Conservation (phyloP, 768 basidiomycete genomes). For the Polyporus arcularius region DNA sequence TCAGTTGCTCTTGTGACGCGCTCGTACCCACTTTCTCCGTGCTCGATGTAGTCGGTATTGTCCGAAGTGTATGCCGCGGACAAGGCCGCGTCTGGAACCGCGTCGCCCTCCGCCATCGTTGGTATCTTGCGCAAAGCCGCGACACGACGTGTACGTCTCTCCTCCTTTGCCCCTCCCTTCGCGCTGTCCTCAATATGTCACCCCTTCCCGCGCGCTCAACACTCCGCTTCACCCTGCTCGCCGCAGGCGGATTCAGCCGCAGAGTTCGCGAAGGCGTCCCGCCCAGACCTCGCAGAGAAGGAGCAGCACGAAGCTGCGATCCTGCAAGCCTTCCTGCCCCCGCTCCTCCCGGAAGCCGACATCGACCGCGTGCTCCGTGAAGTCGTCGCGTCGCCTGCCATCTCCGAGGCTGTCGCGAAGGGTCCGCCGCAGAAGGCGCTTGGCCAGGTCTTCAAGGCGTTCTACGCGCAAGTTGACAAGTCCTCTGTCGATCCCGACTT, state of each 20-base stretch:
- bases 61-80: constrained; percentile 71
- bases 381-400: constrained; percentile 36
- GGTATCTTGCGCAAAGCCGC: constrained; percentile 59
- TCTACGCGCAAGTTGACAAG: constrained; percentile 64
- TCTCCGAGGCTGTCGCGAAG: constrained; percentile 27
- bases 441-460: constrained; percentile 60
- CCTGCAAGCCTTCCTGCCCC: constrained; percentile 58
- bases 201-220: too few relatives aligned
- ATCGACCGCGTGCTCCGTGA: constrained; percentile 53
- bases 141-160: constrained; percentile 54
- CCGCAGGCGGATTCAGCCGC: constrained; percentile 58
- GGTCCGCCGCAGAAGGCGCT: constrained; percentile 36
- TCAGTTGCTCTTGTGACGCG: background rate
- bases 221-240: too few relatives aligned
- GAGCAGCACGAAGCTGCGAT: constrained; percentile 59
- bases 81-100: constrained; percentile 48
- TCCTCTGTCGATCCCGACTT: constrained; percentile 55
- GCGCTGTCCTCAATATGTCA: background rate
- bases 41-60: constrained; percentile 53
- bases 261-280: constrained; percentile 57
- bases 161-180: constrained; percentile 4
- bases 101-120: constrained; percentile 51
- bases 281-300: constrained; percentile 65
- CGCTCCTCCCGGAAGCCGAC: constrained; percentile 54
- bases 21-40: background rate